These are phyloP conservation scores for Saposhnikovia divaricata DNA, from an alignment of 129 eudicot genomes.

Conservation along the genomic window DNA sequence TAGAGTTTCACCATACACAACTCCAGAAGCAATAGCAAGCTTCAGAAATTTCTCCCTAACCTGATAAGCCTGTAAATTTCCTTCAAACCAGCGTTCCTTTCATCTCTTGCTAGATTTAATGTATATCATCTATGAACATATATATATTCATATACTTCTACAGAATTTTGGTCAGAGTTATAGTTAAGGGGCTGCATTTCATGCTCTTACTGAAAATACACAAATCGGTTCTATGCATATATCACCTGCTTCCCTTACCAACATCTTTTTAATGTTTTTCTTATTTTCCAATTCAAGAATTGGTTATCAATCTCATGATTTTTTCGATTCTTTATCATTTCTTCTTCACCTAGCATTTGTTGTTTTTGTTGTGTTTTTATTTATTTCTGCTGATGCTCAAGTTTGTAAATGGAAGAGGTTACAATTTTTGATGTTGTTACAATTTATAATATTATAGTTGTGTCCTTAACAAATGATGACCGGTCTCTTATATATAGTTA, in stretches of 20 bases:
- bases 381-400: not conserved
- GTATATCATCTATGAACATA: too few species aligned
- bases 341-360: not conserved
- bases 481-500: too few species aligned
- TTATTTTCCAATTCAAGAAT: too few species aligned
- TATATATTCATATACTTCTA: too few species aligned
- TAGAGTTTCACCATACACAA: not conserved
- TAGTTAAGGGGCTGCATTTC: not conserved
- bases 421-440: too few species aligned
- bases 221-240: not conserved
- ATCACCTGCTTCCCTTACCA: not conserved
- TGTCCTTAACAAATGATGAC: not conserved
- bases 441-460: too few species aligned
- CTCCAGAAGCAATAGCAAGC: not conserved
- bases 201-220: too few species aligned
- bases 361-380: too few species aligned
- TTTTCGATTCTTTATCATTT: too few species aligned
- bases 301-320: not conserved
- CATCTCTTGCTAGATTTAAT: not conserved
- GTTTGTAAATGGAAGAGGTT: not conserved
- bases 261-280: too few species aligned
- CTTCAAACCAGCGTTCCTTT: not conserved
- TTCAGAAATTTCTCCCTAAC: not conserved
- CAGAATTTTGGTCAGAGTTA: too few species aligned
- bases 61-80: not conserved